Evolutionary conservation across 768 basidiomycete genomes (phyloP), one percentile per base, ranked within the genome.

Genomic region (Rubroboletus satanas): DNA sequence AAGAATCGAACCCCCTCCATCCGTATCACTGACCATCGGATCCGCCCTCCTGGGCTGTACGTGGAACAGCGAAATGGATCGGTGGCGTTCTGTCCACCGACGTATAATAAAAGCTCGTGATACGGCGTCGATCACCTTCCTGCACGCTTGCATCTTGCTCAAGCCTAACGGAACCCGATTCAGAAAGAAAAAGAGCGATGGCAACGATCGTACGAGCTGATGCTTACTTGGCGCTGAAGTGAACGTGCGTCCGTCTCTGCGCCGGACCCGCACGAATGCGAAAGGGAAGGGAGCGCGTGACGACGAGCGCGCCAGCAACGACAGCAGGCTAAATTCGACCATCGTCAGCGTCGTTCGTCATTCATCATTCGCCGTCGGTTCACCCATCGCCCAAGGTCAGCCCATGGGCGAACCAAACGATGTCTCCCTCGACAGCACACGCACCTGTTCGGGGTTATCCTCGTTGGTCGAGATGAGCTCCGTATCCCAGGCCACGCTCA

Each of bases 221-320:
- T 26, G 58, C 71, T 46, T 29, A 77, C 78, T 64, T 74, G 21
- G 76, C 77, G 37, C 74, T 78, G 45, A 79, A 77, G 15, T 65
- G 53, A 31, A 75, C 57, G 28, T 64, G 60, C 32, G 68, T 72
- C 8, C 52, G 57, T 9, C 61, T 66, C 50, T 76, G 72, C 9
- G 75, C 78, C 7, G 71, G 73, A 3, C 56, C 54, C 10, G 55
- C 79, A 21, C 78, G 73, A 15, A 80, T 71, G 8, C 73, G 67
- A 55, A 77, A 73, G 42, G 72, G 74, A 43, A 77, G 51, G 3
- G 68, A 66, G 23, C 74, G 75, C 28, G 73, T 75, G 44, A 76
- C 67, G 55, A 74, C 60, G 37, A 77, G 66, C 45, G 64, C 59
- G 1, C 79, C 78, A 5, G 75, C 72, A 3, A 79, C 73, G 45